Conservation (phyloP, 1,139 yeast genomes). For the Pneumocystis sp. region DNA sequence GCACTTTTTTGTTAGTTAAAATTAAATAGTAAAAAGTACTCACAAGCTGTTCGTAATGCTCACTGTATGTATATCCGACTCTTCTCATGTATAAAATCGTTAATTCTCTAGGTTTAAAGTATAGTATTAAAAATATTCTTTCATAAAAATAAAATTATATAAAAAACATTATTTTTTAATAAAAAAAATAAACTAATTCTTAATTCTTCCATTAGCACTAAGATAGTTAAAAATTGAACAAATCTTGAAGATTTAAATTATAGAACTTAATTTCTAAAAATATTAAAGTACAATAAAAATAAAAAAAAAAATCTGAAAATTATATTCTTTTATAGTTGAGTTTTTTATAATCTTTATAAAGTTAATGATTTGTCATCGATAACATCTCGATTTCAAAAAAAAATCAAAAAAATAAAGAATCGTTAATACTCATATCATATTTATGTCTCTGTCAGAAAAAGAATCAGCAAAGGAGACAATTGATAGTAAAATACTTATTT, state of each 20-base stretch:
- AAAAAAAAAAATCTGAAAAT: background rate
- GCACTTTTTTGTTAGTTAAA: slow-evolving; percentile 4
- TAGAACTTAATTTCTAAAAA: background rate
- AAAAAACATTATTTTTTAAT: too few species aligned
- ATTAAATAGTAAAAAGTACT: slow-evolving; percentile 35
- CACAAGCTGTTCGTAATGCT: slow-evolving; percentile 24
- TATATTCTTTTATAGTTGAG: background rate
- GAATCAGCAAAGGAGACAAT: background rate
- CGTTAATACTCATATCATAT: background rate
- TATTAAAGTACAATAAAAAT: background rate
- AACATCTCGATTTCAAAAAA: too few species aligned
- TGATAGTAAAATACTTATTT: background rate
- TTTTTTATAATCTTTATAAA: background rate
- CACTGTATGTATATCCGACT: slow-evolving; percentile 21
- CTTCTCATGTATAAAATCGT: background rate
- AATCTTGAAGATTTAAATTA: background rate
- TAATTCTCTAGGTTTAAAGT: background rate
- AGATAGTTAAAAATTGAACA: too few species aligned
- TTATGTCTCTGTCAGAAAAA: background rate
- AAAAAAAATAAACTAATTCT: too few species aligned
- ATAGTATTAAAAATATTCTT: background rate
- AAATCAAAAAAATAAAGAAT: background rate
- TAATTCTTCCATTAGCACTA: too few species aligned
- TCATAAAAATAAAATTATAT: background rate
- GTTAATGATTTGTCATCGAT: too few species aligned